Percentiles rank a stretch among this genome's conserved stretches.
phyloP scores from a whole-genome alignment of 1,284 basidiomycete genomes.

The Microstroma glucosiphilum region DNA sequence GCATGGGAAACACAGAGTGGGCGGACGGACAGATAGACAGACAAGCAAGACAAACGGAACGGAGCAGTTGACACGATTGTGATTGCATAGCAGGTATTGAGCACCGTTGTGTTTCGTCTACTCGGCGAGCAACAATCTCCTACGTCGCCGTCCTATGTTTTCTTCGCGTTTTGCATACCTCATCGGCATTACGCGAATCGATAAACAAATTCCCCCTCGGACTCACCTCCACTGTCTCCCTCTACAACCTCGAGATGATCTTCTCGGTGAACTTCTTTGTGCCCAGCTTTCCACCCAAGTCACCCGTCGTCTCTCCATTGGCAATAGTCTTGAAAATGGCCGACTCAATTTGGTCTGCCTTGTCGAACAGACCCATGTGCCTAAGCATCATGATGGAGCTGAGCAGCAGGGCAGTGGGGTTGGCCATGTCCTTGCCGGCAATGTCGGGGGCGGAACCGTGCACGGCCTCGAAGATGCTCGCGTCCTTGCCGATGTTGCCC shows the following conservation, averaged over 20 bases:
- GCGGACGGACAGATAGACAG: too few relatives aligned
- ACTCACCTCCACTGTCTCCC: slow-evolving; percentile 47
- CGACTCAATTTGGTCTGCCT: slow-evolving; percentile 82
- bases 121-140: too few relatives aligned
- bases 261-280: slow-evolving; percentile 54
- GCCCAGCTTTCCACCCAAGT: slow-evolving; percentile 50
- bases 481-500: slow-evolving; percentile 95
- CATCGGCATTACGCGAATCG: too few relatives aligned
- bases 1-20: too few relatives aligned
- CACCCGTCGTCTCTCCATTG: slow-evolving; percentile 78
- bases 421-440: slow-evolving; percentile 94
- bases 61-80: too few relatives aligned
- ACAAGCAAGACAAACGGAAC: too few relatives aligned
- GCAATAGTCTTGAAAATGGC: slow-evolving; percentile 84
- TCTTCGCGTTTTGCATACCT: too few relatives aligned
- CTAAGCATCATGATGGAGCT: slow-evolving; percentile 97
- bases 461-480: slow-evolving; percentile 96
- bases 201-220: too few relatives aligned
- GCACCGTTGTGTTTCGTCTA: too few relatives aligned
- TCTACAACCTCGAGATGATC: slow-evolving; percentile 52
- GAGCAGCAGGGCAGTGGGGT: slow-evolving; percentile 96
- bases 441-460: slow-evolving; percentile 90
- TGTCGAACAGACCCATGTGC: slow-evolving; percentile 90
- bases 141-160: too few relatives aligned
- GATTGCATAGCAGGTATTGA: too few relatives aligned